These are phyloP conservation scores for Cercospora zeina DNA, from an alignment of 2,329 filamentous ascomycete genomes.

Conservation along the genomic window DNA sequence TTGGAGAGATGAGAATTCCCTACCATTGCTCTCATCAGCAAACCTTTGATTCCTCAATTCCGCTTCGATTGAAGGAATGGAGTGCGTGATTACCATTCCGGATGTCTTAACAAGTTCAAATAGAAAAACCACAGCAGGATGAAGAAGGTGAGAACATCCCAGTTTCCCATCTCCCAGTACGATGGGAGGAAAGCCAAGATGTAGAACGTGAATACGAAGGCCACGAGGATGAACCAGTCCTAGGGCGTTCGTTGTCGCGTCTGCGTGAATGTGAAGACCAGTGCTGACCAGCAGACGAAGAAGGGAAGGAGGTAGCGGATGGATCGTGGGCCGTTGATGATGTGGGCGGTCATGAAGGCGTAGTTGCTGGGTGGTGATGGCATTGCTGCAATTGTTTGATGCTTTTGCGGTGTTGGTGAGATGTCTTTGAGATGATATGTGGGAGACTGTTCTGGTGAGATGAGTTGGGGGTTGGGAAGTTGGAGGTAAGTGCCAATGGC, in stretches of 20 bases:
- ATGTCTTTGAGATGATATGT: neutral
- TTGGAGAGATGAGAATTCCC: neutral
- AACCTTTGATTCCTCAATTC: neutral
- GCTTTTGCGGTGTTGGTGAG: neutral
- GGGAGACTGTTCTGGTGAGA: neutral
- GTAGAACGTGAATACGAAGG: neutral
- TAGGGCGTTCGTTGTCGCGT: neutral
- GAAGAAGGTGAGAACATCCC: constrained; percentile 1
- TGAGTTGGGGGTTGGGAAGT: neutral
- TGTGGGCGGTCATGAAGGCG: neutral
- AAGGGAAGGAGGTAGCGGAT: neutral
- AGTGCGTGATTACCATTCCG: neutral
- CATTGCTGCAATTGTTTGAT: neutral
- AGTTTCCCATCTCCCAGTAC: constrained; percentile 5
- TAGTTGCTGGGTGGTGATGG: neutral
- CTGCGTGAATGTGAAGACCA: neutral
- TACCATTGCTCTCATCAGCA: neutral
- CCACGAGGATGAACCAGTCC: neutral
- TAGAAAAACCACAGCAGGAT: neutral
- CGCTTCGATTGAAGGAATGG: too few species aligned
- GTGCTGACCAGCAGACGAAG: neutral
- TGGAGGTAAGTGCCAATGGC: neutral
- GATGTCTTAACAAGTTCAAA: neutral
- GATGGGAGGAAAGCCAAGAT: too few species aligned
- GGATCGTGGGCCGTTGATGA: constrained; percentile 5